Evolutionary conservation across 2,329 filamentous ascomycete genomes (phyloP).

Genomic region (Hyphodiscus sp.): DNA sequence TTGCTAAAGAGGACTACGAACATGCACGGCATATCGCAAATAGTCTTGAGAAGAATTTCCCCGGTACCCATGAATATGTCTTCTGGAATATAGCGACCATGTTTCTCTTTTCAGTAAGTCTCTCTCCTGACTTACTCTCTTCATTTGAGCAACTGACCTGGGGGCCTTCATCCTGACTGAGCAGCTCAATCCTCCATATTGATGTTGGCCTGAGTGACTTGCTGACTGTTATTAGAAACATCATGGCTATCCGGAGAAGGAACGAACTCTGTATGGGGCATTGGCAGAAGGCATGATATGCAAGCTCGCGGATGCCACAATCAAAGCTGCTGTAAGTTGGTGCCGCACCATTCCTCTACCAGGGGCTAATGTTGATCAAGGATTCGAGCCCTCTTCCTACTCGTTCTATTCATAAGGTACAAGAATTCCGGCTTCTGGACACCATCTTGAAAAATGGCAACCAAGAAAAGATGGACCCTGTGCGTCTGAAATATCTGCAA

Average conservation of each 20-base stretch:
- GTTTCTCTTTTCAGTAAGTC: slow-evolving; percentile 28
- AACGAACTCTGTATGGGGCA: slow-evolving; percentile 25
- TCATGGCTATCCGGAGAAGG: slow-evolving; percentile 20
- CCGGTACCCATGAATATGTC: slow-evolving; percentile 26
- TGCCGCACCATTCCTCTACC: background rate
- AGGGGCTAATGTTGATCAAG: slow-evolving; percentile 11
- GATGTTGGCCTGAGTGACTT: background rate
- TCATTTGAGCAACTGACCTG: background rate
- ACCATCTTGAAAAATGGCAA: slow-evolving; percentile 23
- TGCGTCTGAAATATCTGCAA: slow-evolving; percentile 22
- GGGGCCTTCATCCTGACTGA: background rate
- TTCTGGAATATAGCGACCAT: slow-evolving; percentile 30
- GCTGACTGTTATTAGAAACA: slow-evolving; percentile 21
- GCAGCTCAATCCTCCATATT: background rate
- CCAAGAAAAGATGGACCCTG: slow-evolving; percentile 15
- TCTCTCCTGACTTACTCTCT: background rate
- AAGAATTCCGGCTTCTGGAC: slow-evolving; percentile 29
- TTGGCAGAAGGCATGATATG: slow-evolving; percentile 25
- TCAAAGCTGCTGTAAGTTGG: slow-evolving; percentile 22
- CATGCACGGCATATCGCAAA: slow-evolving; percentile 31
- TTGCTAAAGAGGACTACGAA: slow-evolving; percentile 27
- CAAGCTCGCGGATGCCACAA: slow-evolving; percentile 28
- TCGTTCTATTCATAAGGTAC: slow-evolving; percentile 29
- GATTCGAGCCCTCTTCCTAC: slow-evolving; percentile 23
- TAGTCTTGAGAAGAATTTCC: slow-evolving; percentile 29